These are phyloP conservation scores for Stemphylium beticola DNA, from an alignment of 2,329 filamentous ascomycete genomes.

Conservation along the genomic window DNA sequence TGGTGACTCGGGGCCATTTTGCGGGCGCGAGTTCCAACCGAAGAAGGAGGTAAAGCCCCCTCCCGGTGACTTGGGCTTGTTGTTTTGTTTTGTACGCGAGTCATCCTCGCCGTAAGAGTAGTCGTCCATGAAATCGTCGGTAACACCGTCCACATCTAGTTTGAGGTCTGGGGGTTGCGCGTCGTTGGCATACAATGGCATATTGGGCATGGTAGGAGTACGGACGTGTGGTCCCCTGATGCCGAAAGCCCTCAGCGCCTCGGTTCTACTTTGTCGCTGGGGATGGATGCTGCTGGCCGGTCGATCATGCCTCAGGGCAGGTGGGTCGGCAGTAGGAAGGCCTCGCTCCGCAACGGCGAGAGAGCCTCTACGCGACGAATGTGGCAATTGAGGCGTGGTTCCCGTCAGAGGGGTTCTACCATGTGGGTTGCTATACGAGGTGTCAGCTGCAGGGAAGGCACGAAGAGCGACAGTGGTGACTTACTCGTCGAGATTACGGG, in stretches of 20 bases:
- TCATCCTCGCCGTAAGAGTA: slow-evolving; percentile 41
- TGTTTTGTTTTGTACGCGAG: slow-evolving; percentile 29
- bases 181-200: slow-evolving; percentile 43
- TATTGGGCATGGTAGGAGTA: slow-evolving; percentile 49
- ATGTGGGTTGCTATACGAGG: slow-evolving; percentile 42
- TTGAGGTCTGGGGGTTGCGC: slow-evolving; percentile 38
- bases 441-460: slow-evolving; percentile 22
- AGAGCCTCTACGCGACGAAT: slow-evolving; percentile 30
- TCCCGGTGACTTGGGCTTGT: slow-evolving; percentile 53
- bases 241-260: slow-evolving; percentile 30
- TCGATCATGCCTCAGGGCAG: slow-evolving; percentile 45
- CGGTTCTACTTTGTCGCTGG: slow-evolving; percentile 33
- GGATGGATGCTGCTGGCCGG: slow-evolving; percentile 44
- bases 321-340: slow-evolving; percentile 1
- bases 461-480: slow-evolving; percentile 13
- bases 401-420: slow-evolving; percentile 38
- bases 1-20: slow-evolving; percentile 62
- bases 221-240: slow-evolving; percentile 34
- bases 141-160: slow-evolving; percentile 46
- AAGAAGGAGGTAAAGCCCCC: slow-evolving; percentile 70
- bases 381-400: slow-evolving; percentile 33
- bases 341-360: slow-evolving; percentile 23
- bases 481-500: slow-evolving; percentile 49
- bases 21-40: slow-evolving; percentile 66
- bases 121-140: slow-evolving; percentile 46